Evolutionary conservation across 768 basidiomycete genomes (phyloP).

Genomic region (Tulasnella sp.): DNA sequence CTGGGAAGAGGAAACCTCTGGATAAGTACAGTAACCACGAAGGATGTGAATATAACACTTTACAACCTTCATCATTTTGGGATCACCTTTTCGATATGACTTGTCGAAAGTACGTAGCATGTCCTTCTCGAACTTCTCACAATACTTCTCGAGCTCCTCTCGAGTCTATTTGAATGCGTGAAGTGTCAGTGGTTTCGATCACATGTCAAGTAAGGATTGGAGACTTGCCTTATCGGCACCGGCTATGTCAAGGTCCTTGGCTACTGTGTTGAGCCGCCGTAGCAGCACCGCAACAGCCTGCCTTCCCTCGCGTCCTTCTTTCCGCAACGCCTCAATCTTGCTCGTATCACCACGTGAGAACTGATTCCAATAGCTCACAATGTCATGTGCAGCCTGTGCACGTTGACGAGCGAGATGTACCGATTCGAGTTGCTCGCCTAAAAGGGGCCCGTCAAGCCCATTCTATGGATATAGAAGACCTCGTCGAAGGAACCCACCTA

Average conservation of each 20-base stretch:
- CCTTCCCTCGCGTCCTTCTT: conserved; percentile 81
- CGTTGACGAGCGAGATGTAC: conserved; percentile 85
- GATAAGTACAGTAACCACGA: background rate
- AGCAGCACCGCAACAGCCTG: conserved; percentile 80
- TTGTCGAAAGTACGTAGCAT: conserved; percentile 93
- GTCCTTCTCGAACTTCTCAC: conserved; percentile 98
- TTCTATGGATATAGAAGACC: background rate
- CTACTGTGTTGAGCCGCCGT: conserved; percentile 73
- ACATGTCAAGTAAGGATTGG: background rate
- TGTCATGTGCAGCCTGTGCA: conserved; percentile 87
- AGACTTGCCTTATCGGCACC: conserved; percentile 61
- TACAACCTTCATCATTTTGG: conserved; percentile 92
- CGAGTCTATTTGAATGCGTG: conserved; percentile 46
- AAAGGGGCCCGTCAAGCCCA: background rate
- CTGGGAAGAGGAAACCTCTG: conserved; percentile 35
- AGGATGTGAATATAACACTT: background rate
- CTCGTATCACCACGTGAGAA: conserved; percentile 74
- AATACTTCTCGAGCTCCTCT: conserved; percentile 90
- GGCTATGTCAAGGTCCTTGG: conserved; percentile 86
- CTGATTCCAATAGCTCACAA: conserved; percentile 90
- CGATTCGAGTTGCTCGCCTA: conserved; percentile 92
- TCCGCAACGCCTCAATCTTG: conserved; percentile 63
- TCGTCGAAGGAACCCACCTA: conserved; percentile 45
- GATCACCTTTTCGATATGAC: conserved; percentile 93
- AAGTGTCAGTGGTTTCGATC: background rate